phyloP scores from a whole-genome alignment of 495 filamentous ascomycete genomes.

The Penicillium bovifimosum region DNA sequence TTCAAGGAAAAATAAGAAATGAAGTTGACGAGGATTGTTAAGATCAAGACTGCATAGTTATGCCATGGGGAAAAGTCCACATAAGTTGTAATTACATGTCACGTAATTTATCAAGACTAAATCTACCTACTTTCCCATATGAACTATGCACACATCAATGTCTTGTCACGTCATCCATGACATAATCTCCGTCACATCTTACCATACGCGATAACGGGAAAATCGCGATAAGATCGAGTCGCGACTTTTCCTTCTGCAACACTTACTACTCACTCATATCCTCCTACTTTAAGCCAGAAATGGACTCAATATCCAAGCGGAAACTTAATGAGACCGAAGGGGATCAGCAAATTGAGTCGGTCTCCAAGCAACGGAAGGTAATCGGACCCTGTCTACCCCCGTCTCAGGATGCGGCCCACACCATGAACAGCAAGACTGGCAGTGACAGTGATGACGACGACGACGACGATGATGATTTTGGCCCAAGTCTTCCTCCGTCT shows the following conservation, averaged over 20 bases:
- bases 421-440: constrained; percentile 20
- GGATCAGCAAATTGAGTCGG: background rate
- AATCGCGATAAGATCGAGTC: background rate
- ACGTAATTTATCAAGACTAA: background rate
- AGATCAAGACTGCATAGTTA: too few species aligned
- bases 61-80: background rate
- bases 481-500: constrained; percentile 67
- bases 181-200: background rate
- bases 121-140: background rate
- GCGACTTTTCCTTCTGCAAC: background rate
- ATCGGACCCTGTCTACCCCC: constrained; percentile 33
- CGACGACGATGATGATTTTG: constrained; percentile 64
- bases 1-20: background rate
- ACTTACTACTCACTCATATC: background rate
- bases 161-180: background rate
- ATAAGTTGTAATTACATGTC: background rate
- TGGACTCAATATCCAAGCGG: constrained; percentile 17
- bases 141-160: background rate
- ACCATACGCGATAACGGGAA: background rate
- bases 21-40: background rate
- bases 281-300: background rate
- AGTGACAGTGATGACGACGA: constrained; percentile 34
- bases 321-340: constrained; percentile 9
- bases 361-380: constrained; percentile 23
- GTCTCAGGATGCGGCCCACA: constrained; percentile 14